A percentile compares a stretch with the other conserved stretches of the same genome.
These are phyloP conservation scores for Pestalotiopsis sp. DNA, from an alignment of 2,329 filamentous ascomycete species.

Conservation along the genomic window DNA sequence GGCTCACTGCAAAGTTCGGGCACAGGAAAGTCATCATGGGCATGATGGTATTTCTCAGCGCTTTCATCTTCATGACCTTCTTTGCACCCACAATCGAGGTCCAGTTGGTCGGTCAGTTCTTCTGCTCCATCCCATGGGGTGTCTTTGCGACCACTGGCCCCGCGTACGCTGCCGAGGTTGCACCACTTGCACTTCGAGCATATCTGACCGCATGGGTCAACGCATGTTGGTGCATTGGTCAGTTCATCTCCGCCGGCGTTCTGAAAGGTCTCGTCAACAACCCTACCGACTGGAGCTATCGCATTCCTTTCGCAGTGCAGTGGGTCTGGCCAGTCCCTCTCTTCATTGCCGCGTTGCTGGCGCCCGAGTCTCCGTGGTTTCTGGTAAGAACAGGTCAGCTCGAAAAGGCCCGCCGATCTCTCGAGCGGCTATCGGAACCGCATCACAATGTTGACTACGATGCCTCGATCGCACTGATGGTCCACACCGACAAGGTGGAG, in stretches of 20 bases:
- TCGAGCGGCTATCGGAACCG: conserved; percentile 6
- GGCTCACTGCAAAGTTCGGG: conserved; percentile 42
- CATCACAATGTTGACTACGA: conserved; percentile 34
- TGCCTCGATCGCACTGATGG: conserved; percentile 42
- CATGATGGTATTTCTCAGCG: conserved; percentile 42
- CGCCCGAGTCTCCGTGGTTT: conserved; percentile 19
- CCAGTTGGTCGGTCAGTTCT: conserved; percentile 46
- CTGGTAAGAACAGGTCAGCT: conserved; percentile 24
- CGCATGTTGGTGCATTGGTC: conserved; percentile 26
- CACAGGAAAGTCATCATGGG: conserved; percentile 47
- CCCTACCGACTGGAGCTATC: conserved; percentile 28
- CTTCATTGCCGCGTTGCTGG: conserved; percentile 9
- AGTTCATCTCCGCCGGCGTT: conserved; percentile 28
- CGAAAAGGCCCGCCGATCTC: conserved; percentile 11
- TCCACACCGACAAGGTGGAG: conserved; percentile 49
- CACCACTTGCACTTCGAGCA: conserved; percentile 25
- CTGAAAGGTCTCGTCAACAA: conserved; percentile 25
- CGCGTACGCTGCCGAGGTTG: conserved; percentile 30
- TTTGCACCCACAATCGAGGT: conserved; percentile 47
- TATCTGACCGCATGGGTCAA: conserved; percentile 29
- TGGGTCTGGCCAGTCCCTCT: conserved; percentile 39
- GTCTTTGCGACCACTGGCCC: conserved; percentile 27
- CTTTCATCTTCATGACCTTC: conserved; percentile 51
- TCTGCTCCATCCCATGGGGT: conserved; percentile 35
- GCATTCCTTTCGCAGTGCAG: conserved; percentile 41